Percentiles rank a stretch among this genome's conserved stretches.
Evolutionary conservation across 805 yeast species (phyloP).

Genomic region (Starmera caribaea): DNA sequence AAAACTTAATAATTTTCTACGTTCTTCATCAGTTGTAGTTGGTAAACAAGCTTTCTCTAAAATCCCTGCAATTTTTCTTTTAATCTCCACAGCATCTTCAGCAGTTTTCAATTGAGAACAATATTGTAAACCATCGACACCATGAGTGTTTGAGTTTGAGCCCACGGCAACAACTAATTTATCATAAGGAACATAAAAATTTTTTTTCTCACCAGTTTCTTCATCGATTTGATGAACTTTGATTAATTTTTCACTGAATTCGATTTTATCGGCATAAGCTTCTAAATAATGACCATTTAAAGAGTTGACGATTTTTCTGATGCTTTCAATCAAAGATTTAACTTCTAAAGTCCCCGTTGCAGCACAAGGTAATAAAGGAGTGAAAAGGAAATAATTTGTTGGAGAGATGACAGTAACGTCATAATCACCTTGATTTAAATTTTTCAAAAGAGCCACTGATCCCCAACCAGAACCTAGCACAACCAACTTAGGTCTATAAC

Average conservation of each 20-base stretch:
- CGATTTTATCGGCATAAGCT: slow-evolving; percentile 51
- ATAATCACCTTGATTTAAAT: slow-evolving; percentile 42
- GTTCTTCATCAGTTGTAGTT: slow-evolving; percentile 52
- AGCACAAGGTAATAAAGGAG: slow-evolving; percentile 61
- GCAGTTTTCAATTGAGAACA: slow-evolving; percentile 57
- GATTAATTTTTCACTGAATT: slow-evolving; percentile 44
- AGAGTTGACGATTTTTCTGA: slow-evolving; percentile 42
- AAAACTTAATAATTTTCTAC: slow-evolving; percentile 42
- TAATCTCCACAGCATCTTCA: slow-evolving; percentile 49
- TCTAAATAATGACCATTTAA: slow-evolving; percentile 54
- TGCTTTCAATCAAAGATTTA: slow-evolving; percentile 54
- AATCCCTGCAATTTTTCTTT: slow-evolving; percentile 43
- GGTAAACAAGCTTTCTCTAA: slow-evolving; percentile 59
- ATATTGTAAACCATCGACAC: slow-evolving; percentile 58
- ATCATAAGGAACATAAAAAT: slow-evolving; percentile 63
- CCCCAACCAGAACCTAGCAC: slow-evolving; percentile 70
- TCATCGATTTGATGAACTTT: slow-evolving; percentile 41
- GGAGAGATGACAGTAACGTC: slow-evolving; percentile 63
- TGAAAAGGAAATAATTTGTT: slow-evolving; percentile 57
- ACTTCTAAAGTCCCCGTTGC: slow-evolving; percentile 64
- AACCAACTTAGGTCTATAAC: slow-evolving; percentile 47
- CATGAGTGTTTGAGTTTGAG: slow-evolving; percentile 58
- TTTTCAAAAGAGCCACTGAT: slow-evolving; percentile 47
- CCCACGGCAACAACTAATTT: slow-evolving; percentile 63
- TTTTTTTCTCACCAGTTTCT: slow-evolving; percentile 26